A percentile compares a stretch with the other conserved stretches of the same genome.
Conservation (phyloP, 805 yeast species). For the Starmerella vaccinii region DNA sequence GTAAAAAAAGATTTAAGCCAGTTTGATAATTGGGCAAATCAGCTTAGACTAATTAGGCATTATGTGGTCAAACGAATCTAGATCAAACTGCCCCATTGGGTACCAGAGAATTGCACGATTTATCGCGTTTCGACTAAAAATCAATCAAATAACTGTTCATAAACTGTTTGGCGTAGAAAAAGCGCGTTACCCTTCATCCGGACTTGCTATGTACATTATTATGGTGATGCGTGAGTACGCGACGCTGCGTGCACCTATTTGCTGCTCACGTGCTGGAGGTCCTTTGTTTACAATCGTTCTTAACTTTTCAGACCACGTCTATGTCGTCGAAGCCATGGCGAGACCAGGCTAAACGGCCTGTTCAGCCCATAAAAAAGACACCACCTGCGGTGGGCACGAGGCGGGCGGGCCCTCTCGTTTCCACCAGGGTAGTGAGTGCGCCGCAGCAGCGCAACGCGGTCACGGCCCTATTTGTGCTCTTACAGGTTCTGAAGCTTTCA, state of each 20-base stretch:
- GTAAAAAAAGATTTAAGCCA: neutral
- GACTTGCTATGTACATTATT: no score
- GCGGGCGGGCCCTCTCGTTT: constrained; percentile 37
- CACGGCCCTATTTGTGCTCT: constrained; percentile 52
- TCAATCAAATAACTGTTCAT: no score
- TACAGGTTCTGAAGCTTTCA: constrained; percentile 81
- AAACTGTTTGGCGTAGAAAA: no score
- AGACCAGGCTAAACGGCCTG: neutral
- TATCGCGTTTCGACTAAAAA: no score
- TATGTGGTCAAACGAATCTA: no score
- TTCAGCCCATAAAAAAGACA: neutral
- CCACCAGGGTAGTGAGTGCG: constrained; percentile 54
- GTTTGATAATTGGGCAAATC: no score
- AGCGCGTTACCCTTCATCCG: no score
- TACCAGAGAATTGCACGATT: no score
- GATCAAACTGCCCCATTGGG: no score
- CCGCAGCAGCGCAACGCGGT: constrained; percentile 56
- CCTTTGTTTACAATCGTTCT: neutral
- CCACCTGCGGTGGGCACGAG: neutral
- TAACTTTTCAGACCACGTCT: neutral
- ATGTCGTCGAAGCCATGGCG: constrained; percentile 19
- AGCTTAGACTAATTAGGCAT: no score
- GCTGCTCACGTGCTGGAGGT: constrained; percentile 1
- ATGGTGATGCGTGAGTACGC: no score
- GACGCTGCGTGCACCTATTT: no score